These are phyloP conservation scores for Wickerhamiella hasegawae DNA, from an alignment of 805 yeast genomes.

Conservation along the genomic window DNA sequence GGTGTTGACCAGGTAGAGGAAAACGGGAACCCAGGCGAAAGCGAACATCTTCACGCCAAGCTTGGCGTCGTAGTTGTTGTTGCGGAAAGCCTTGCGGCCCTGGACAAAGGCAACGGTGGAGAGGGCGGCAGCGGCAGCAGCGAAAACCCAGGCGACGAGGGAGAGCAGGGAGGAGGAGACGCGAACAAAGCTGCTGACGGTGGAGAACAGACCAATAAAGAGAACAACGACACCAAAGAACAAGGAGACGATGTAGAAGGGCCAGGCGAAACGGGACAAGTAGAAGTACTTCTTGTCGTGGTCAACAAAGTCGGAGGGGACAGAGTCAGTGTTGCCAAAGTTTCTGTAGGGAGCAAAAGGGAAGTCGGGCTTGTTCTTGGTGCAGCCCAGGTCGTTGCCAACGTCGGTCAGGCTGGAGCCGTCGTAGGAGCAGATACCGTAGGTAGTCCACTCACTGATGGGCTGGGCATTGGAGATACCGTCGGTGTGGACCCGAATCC, in stretches of 20 bases:
- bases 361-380: conserved; percentile 49
- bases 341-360: conserved; percentile 73
- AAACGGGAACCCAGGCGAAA: conserved; percentile 44
- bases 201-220: conserved; percentile 19
- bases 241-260: conserved; percentile 43
- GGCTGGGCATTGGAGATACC: conserved; percentile 28
- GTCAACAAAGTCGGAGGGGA: conserved; percentile 38
- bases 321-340: conserved; percentile 36
- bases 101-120: conserved; percentile 66
- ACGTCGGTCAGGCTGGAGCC: conserved; percentile 29
- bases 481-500: conserved; percentile 64
- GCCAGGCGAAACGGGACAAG: conserved; percentile 52
- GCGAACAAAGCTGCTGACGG: conserved; percentile 15
- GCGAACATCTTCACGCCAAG: conserved; percentile 30
- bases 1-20: conserved; percentile 18
- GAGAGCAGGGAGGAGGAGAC: conserved; percentile 15
- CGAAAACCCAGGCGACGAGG: conserved; percentile 17
- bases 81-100: conserved; percentile 52
- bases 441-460: conserved; percentile 67
- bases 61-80: conserved; percentile 22
- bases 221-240: conserved; percentile 36
- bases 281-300: conserved; percentile 42
- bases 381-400: conserved; percentile 34
- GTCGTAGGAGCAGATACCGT: conserved; percentile 42
- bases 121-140: conserved; percentile 43